These are phyloP conservation scores for Sclerotinia trifoliorum DNA, from an alignment of 2,329 filamentous ascomycete genomes.

Conservation along the genomic window DNA sequence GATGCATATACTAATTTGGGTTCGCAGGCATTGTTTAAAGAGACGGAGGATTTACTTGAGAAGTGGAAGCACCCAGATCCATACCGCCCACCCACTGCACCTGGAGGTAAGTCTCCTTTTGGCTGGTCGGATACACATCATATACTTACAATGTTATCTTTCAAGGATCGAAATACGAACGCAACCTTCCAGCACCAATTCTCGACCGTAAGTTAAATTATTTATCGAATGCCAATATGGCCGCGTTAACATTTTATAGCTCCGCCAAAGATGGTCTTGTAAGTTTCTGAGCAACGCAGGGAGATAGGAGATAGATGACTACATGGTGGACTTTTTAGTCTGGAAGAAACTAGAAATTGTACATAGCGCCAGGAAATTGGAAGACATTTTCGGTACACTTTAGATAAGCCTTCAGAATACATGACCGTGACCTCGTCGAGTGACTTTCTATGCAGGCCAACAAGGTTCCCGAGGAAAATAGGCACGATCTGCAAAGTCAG, in stretches of 20 bases:
- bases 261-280: slow-evolving; percentile 33
- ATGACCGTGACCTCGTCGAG: not conserved
- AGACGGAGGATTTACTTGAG: slow-evolving; percentile 84
- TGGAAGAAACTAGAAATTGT: slow-evolving; percentile 7
- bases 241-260: slow-evolving; percentile 28
- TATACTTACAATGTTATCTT: slow-evolving; percentile 24
- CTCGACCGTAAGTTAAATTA: slow-evolving; percentile 68
- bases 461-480: not conserved
- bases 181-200: slow-evolving; percentile 79
- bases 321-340: not conserved
- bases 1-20: slow-evolving; percentile 24
- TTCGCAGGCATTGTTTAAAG: slow-evolving; percentile 71
- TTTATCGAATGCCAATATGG: not conserved
- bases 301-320: not conserved
- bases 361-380: slow-evolving; percentile 5
- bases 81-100: slow-evolving; percentile 83
- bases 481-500: not conserved
- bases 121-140: not conserved
- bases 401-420: not conserved
- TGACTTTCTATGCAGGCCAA: not conserved
- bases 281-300: not conserved
- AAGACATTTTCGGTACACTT: not conserved
- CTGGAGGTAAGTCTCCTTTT: slow-evolving; percentile 66
- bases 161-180: slow-evolving; percentile 89
- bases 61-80: slow-evolving; percentile 98